Base-by-base conservation (phyloP, 2,329 filamentous ascomycete species). In the Arthrinium phaeospermum region DNA sequence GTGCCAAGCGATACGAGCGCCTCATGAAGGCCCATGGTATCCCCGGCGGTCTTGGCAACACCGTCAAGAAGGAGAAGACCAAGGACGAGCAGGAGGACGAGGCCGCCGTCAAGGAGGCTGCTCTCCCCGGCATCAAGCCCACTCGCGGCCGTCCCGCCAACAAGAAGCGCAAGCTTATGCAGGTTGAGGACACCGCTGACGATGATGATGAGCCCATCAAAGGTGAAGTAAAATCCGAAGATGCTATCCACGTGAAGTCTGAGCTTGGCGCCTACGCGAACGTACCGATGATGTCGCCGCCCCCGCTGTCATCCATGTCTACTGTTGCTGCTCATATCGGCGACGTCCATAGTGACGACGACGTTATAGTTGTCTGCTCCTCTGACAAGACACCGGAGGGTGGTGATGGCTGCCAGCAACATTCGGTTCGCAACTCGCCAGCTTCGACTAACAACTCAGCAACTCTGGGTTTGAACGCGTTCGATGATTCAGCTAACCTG, bases 1-100 rank as follows among this genome's bases (percentile, higher is more conserved):
- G 91, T 1, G 88, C 90, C 74, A 93, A 93, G 81, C 85, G 91
- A 76, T 93, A 91, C 77, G 90, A 92, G 80, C 88, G 91, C 45
- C 86, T 93, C 78, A 84, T 92, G 82, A 91, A 91, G 79, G 82
- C 86, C 12, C 84, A 91, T 75, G 86, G 85, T 37, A 87, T 91
- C 71, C 69, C 75, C 13, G 69, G 77, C 69, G 78, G 77, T 68
- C 76, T 75, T 67, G 77, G 74, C 45, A 72, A 72, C 14, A 74
- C 77, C 74, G 69, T 73, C 53, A 69, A 71, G 44, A 75, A 76
- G 69, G 77, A 80, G 73, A 34, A 73, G 71, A 80, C 79, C 68
- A 45, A 70, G 41, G n/a, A 61, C 27, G 53, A 61, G 27, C 7
- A 1, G 2, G 16, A 61, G 53, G 53, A 61, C 27, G 27, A 34